Conservation (phyloP, 2,329 filamentous ascomycete genomes). For the Xylariales sp. region DNA sequence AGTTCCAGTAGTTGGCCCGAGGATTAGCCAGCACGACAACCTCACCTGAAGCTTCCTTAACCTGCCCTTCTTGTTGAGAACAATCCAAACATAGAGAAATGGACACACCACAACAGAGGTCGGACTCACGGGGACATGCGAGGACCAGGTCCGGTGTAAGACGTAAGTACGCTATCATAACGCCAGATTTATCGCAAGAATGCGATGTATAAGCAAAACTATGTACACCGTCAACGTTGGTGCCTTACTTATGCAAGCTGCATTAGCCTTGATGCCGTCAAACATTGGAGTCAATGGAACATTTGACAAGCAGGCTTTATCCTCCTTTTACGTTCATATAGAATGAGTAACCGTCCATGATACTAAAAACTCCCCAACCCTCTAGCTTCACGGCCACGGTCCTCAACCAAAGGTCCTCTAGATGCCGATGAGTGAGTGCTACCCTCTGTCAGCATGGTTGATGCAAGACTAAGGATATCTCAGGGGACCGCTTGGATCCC, state of each 20-base stretch:
- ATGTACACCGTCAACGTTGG: background rate
- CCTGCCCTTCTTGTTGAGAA: no score
- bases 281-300: no score
- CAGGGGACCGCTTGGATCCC: conserved; percentile 18
- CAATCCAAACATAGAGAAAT: no score
- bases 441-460: conserved; percentile 16
- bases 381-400: conserved; percentile 57
- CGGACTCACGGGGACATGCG: conserved; percentile 1
- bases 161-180: conserved; percentile 3
- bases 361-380: no score
- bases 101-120: conserved; percentile 2
- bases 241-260: no score
- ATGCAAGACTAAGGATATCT: conserved; percentile 3
- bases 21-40: no score
- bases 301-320: no score
- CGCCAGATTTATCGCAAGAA: background rate
- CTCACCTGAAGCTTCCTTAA: no score
- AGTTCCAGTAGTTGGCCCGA: no score
- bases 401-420: conserved; percentile 69
- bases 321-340: no score
- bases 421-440: conserved; percentile 9
- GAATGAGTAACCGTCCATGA: no score
- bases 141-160: conserved; percentile 5
- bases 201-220: background rate
- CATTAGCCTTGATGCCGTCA: no score